A percentile compares a stretch with the other conserved stretches of the same genome.
Evolutionary conservation across 2,329 filamentous ascomycete species (phyloP).

Genomic region (Ceratocystis lukuohia): DNA sequence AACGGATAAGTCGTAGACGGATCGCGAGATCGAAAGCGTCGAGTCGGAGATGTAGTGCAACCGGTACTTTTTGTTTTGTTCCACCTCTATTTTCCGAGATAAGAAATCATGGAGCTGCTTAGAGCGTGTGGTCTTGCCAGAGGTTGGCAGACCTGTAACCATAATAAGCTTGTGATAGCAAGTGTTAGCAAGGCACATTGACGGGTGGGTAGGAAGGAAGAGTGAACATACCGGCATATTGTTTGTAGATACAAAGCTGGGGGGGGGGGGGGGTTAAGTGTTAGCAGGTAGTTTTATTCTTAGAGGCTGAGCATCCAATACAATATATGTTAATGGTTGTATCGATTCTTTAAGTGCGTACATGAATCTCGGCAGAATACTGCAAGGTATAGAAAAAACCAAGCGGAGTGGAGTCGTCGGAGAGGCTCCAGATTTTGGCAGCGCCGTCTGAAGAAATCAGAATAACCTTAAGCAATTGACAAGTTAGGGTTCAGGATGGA

Average conservation of each 20-base stretch:
- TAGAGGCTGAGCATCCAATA: background rate
- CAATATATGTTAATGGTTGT: background rate
- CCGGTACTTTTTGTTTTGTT: slow-evolving; percentile 38
- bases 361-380: background rate
- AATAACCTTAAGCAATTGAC: background rate
- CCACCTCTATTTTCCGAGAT: slow-evolving; percentile 37
- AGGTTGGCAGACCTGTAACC: slow-evolving; percentile 52
- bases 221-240: slow-evolving; percentile 9
- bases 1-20: slow-evolving; percentile 51
- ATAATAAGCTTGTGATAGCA: slow-evolving; percentile 44
- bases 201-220: background rate
- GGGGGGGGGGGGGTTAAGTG: background rate
- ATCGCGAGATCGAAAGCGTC: slow-evolving; percentile 52
- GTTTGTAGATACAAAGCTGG: background rate
- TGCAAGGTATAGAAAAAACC: background rate
- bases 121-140: slow-evolving; percentile 54
- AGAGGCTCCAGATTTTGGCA: slow-evolving; percentile 12
- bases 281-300: background rate
- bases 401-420: slow-evolving; percentile 5
- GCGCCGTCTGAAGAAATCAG: background rate
- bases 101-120: slow-evolving; percentile 54
- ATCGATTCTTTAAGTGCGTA: background rate
- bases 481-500: background rate
- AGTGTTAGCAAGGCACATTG: slow-evolving; percentile 5
- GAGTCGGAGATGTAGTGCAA: slow-evolving; percentile 65